Evolutionary conservation across 305 asterid species (phyloP).

Genomic region (Lippia alba): DNA sequence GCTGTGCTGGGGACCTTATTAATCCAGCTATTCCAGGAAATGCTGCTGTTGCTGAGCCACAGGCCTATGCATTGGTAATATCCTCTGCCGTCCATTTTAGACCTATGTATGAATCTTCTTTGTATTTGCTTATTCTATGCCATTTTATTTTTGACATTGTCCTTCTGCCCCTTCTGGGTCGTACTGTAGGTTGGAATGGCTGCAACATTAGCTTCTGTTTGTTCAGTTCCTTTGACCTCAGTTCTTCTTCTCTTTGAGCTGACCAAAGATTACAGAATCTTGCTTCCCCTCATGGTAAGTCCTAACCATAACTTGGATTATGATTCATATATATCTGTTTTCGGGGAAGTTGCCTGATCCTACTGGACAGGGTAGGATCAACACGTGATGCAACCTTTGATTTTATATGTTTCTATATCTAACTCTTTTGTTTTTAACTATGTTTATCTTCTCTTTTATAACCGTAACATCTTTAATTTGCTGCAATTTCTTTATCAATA

Average conservation of each 20-base stretch:
- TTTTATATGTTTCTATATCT: slow-evolving; percentile 3
- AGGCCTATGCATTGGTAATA: slow-evolving; percentile 95
- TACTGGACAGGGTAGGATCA: slow-evolving; percentile 8
- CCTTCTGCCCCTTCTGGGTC: slow-evolving; percentile 27
- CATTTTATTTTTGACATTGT: slow-evolving; percentile 27
- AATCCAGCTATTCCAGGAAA: slow-evolving; percentile 96
- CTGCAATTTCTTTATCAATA: background rate
- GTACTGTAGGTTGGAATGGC: slow-evolving; percentile 97
- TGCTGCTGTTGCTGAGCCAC: slow-evolving; percentile 95
- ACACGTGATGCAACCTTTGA: slow-evolving; percentile 22
- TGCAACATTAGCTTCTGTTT: slow-evolving; percentile 93
- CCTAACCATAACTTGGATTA: slow-evolving; percentile 27
- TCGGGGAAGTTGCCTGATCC: slow-evolving; percentile 27
- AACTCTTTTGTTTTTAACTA: slow-evolving; percentile 5
- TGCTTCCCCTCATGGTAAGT: slow-evolving; percentile 95
- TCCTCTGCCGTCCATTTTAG: slow-evolving; percentile 19
- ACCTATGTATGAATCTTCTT: slow-evolving; percentile 14
- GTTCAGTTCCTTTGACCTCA: slow-evolving; percentile 97
- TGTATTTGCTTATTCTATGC: slow-evolving; percentile 18
- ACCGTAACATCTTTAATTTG: background rate
- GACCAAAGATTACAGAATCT: slow-evolving; percentile 91
- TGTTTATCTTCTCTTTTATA: background rate
- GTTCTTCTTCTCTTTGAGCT: slow-evolving; percentile 93
- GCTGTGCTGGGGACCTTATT: slow-evolving; percentile 86
- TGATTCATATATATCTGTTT: slow-evolving; percentile 19